phyloP scores from a whole-genome alignment of 2,329 filamentous ascomycete species.

The Colletotrichum echinochloae region DNA sequence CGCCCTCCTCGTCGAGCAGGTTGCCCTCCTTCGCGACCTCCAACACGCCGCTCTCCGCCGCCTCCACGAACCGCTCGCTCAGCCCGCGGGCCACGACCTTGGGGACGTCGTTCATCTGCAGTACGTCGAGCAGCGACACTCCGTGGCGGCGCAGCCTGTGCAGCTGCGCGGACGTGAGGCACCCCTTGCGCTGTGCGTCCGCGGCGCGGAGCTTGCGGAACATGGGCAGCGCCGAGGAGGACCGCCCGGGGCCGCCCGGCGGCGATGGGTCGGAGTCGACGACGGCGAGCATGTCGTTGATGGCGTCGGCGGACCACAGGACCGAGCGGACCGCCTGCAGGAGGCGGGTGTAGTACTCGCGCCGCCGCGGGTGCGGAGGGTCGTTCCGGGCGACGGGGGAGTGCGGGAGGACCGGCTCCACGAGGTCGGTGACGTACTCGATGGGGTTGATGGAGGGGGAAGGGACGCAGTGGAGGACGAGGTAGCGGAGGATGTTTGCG shows the following conservation, averaged over 20 bases:
- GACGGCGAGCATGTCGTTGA: constrained; percentile 29
- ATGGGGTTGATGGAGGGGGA: constrained; percentile 17
- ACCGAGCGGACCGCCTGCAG: constrained; percentile 32
- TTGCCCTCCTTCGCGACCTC: constrained; percentile 7
- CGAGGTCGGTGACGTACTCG: constrained; percentile 16
- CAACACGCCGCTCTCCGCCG: constrained; percentile 22
- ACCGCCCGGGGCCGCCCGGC: not conserved
- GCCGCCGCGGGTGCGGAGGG: not conserved
- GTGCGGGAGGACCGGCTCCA: not conserved
- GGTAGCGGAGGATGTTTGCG: constrained; percentile 42
- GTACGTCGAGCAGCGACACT: constrained; percentile 22
- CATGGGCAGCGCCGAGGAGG: constrained; percentile 13
- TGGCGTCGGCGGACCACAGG: constrained; percentile 17
- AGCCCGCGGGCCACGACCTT: constrained; percentile 9
- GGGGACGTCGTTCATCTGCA: constrained; percentile 21
- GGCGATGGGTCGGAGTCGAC: constrained; percentile 11
- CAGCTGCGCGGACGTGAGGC: constrained; percentile 18
- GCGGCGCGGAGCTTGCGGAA: constrained; percentile 29
- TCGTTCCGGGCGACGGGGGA: not conserved
- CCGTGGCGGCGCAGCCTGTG: constrained; percentile 10
- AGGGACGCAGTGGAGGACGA: constrained; percentile 35
- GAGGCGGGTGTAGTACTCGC: constrained; percentile 18
- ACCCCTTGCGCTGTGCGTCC: constrained; percentile 9
- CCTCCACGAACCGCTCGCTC: constrained; percentile 3
- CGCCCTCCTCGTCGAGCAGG: constrained; percentile 16